Evolutionary conservation across 2,329 filamentous ascomycete species (phyloP).

Genomic region (Aureobasidium sp.): DNA sequence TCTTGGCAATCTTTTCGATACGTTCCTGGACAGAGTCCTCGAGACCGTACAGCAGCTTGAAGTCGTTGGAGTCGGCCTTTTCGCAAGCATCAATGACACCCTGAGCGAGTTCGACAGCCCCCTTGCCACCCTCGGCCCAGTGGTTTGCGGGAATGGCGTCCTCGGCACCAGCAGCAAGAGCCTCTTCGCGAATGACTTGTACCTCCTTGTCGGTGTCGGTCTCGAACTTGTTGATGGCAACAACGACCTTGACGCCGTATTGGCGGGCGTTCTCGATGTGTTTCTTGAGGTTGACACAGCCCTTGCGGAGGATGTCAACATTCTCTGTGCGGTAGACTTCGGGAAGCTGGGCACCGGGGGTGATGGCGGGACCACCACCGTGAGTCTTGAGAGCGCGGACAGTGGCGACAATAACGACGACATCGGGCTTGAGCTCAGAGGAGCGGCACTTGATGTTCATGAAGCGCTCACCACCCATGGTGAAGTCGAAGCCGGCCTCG

Average conservation of each 20-base stretch:
- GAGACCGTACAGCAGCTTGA: conserved; percentile 78
- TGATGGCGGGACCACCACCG: conserved; percentile 89
- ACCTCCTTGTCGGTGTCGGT: conserved; percentile 93
- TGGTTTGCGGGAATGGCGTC: conserved; percentile 92
- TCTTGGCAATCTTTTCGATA: conserved; percentile 81
- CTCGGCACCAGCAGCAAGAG: conserved; percentile 83
- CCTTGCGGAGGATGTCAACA: conserved; percentile 78
- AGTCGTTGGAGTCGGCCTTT: conserved; percentile 67
- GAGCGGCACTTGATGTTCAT: conserved; percentile 99
- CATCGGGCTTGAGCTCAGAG: conserved; percentile 85
- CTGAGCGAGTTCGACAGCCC: conserved; percentile 81
- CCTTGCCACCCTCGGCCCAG: conserved; percentile 91
- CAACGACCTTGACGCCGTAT: conserved; percentile 89
- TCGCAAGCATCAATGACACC: conserved; percentile 76
- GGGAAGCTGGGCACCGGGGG: conserved; percentile 75
- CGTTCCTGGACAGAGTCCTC: conserved; percentile 77
- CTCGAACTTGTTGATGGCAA: conserved; percentile 94
- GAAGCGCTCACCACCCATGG: conserved; percentile 98
- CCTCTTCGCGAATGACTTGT: conserved; percentile 79
- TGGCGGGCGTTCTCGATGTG: conserved; percentile 84
- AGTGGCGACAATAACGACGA: conserved; percentile 90
- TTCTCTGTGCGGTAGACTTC: conserved; percentile 92
- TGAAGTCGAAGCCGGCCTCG: conserved; percentile 97
- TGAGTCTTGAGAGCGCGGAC: conserved; percentile 95
- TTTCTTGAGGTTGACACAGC: conserved; percentile 91